These are phyloP conservation scores for Dipodascus geniculatus DNA, from an alignment of 805 yeast species.

Conservation along the genomic window DNA sequence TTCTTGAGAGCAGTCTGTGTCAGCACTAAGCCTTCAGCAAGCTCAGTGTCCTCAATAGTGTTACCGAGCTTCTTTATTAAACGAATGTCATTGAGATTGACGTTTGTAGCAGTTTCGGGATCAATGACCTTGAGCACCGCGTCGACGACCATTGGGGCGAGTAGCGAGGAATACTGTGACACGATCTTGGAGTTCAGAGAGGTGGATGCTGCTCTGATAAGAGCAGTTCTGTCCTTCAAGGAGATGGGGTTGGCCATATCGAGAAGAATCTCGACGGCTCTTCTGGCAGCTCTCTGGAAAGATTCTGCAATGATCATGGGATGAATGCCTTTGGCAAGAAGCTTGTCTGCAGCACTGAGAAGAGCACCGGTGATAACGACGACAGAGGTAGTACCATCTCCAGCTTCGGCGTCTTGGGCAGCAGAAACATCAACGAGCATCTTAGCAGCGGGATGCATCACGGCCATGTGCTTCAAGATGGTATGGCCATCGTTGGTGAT, in stretches of 20 bases:
- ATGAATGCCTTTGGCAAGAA: constrained; percentile 79
- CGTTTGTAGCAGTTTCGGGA: constrained; percentile 49
- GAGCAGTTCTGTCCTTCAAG: constrained; percentile 68
- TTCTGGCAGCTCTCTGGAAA: constrained; percentile 76
- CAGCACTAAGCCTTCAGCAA: constrained; percentile 79
- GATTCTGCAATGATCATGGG: constrained; percentile 92
- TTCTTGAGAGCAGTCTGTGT: constrained; percentile 80
- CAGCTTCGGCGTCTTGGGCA: constrained; percentile 99
- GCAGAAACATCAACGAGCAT: constrained; percentile 96
- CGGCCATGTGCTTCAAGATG: constrained; percentile 93
- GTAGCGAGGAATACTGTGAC: constrained; percentile 72
- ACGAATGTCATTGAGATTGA: constrained; percentile 80
- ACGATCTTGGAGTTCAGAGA: constrained; percentile 93
- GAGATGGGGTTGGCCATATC: constrained; percentile 78
- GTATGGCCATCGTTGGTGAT: constrained; percentile 98
- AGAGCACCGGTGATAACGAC: constrained; percentile 92
- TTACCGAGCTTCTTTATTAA: constrained; percentile 93
- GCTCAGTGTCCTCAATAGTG: constrained; percentile 91
- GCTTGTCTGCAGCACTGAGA: constrained; percentile 87
- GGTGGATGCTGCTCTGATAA: constrained; percentile 87
- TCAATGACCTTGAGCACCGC: constrained; percentile 72
- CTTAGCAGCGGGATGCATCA: constrained; percentile 95
- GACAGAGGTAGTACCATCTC: constrained; percentile 97
- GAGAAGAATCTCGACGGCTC: constrained; percentile 69
- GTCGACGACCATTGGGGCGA: constrained; percentile 92